Conservation (phyloP, 208 protist species). For the Trypanosoma vivax region DNA sequence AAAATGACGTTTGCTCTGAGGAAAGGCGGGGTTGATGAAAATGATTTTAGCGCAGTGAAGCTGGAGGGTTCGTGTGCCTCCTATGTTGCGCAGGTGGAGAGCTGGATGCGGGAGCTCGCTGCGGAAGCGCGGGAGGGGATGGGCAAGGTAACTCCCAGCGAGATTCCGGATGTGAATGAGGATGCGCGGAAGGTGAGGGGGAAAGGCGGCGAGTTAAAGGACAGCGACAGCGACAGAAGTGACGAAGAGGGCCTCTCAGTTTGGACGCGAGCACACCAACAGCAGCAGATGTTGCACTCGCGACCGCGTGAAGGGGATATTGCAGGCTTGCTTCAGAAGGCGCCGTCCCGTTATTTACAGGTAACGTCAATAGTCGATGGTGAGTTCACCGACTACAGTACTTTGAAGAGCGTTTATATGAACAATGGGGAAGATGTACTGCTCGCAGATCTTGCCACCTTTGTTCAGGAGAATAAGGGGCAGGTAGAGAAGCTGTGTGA, state of each 20-base stretch:
- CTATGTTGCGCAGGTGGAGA: slow-evolving; percentile 31
- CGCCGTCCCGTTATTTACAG: slow-evolving; percentile 72
- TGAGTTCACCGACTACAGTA: slow-evolving; percentile 86
- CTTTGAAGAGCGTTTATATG: slow-evolving; percentile 74
- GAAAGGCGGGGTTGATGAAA: background rate
- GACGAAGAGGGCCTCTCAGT: slow-evolving; percentile 16
- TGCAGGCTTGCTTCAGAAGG: slow-evolving; percentile 28
- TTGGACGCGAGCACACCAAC: slow-evolving; percentile 3
- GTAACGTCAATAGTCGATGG: slow-evolving; percentile 82
- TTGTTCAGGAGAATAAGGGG: slow-evolving; percentile 81
- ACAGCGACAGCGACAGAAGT: slow-evolving; percentile 11
- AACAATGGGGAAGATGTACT: slow-evolving; percentile 71
- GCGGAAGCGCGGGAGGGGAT: background rate
- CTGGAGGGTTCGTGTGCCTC: slow-evolving; percentile 31
- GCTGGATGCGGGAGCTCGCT: slow-evolving; percentile 20
- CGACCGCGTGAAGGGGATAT: slow-evolving; percentile 8
- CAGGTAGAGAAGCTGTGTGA: slow-evolving; percentile 82
- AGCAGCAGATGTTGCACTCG: background rate
- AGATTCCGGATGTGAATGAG: background rate
- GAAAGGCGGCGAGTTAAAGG: background rate
- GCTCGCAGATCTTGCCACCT: slow-evolving; percentile 58
- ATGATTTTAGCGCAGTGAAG: slow-evolving; percentile 43
- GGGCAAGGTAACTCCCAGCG: background rate
- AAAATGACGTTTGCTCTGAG: background rate
- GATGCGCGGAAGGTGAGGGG: background rate